phyloP scores from a whole-genome alignment of 805 yeast species.

The Lipomyces mesembrius region DNA sequence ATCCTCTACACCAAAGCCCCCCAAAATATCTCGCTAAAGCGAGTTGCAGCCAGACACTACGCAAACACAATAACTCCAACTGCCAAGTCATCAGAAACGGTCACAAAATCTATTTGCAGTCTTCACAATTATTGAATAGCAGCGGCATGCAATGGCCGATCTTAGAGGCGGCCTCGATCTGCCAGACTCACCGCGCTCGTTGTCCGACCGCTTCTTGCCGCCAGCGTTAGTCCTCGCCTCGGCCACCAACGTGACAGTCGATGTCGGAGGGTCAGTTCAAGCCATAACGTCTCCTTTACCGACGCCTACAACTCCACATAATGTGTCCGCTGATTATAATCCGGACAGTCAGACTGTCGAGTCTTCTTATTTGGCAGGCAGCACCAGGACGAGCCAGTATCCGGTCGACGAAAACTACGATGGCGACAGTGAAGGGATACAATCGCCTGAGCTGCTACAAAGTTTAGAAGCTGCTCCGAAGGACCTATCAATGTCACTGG shows the following conservation, averaged over 20 bases:
- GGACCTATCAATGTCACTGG: neutral
- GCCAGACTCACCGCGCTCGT: constrained; percentile 21
- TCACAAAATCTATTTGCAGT: neutral
- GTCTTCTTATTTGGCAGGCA: neutral
- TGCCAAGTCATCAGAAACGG: neutral
- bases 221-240: constrained; percentile 14
- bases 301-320: neutral
- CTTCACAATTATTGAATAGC: neutral
- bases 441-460: neutral
- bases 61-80: neutral
- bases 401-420: neutral
- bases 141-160: constrained; percentile 21
- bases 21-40: neutral
- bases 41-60: neutral
- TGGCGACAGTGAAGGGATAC: neutral
- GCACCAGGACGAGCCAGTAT: neutral
- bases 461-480: neutral
- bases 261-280: neutral
- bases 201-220: constrained; percentile 24
- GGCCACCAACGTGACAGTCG: constrained; percentile 1
- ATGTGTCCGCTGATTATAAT: no score
- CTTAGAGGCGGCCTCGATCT: constrained; percentile 27
- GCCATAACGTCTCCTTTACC: neutral
- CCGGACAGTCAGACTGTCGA: neutral
- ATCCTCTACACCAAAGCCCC: neutral